Conservation (phyloP, 2,329 filamentous ascomycete species). For the Fusarium chlamydosporum region DNA sequence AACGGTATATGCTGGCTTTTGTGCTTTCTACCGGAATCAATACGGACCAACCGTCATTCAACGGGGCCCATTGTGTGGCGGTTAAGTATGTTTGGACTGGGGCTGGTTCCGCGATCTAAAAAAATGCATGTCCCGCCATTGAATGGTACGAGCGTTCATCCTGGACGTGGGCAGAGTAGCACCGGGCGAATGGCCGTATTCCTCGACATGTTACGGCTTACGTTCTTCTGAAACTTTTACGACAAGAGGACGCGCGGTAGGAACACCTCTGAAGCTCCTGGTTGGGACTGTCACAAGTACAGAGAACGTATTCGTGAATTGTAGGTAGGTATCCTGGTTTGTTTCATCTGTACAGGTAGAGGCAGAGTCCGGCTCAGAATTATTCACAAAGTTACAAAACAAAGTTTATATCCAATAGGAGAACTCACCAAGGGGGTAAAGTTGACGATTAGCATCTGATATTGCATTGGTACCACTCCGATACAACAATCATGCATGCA, state of each 20-base stretch:
- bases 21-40: constrained; percentile 18
- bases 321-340: constrained; percentile 25
- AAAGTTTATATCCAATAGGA: constrained; percentile 40
- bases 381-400: constrained; percentile 35
- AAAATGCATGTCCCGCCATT: constrained; percentile 12
- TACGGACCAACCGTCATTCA: constrained; percentile 43
- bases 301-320: constrained; percentile 20
- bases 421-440: constrained; percentile 25
- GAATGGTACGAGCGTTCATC: constrained; percentile 25
- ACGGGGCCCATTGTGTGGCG: constrained; percentile 46
- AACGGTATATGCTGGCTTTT: background rate
- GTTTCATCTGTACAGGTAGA: constrained; percentile 18
- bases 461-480: constrained; percentile 28
- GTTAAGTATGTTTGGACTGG: constrained; percentile 35
- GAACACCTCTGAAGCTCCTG: background rate
- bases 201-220: constrained; percentile 26
- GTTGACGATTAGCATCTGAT: constrained; percentile 29
- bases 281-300: constrained; percentile 1
- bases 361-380: constrained; percentile 35
- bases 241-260: constrained; percentile 14
- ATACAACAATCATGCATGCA: constrained; percentile 36
- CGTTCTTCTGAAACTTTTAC: constrained; percentile 8
- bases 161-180: constrained; percentile 19
- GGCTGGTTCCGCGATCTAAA: constrained; percentile 27
- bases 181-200: constrained; percentile 22